These are phyloP conservation scores for Neurospora sp. DNA, from an alignment of 495 filamentous ascomycete species.

Conservation along the genomic window DNA sequence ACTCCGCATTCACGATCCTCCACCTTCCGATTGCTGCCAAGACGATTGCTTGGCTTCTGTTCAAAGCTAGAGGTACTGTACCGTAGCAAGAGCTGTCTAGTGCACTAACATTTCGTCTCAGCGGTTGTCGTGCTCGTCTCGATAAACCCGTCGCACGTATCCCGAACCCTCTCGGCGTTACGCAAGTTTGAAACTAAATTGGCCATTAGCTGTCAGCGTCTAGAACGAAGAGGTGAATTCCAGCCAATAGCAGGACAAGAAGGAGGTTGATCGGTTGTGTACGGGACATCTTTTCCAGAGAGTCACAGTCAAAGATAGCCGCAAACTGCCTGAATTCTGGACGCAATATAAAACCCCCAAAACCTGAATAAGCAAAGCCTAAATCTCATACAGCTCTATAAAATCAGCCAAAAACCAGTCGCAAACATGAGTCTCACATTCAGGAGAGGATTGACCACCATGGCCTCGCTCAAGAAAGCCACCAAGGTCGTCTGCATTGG, in stretches of 20 bases:
- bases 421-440: slow-evolving; percentile 13
- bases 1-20: background rate
- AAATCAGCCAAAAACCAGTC: background rate
- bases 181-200: background rate
- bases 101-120: background rate
- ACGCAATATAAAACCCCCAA: background rate
- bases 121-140: background rate
- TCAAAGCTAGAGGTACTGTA: no score
- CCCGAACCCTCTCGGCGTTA: background rate
- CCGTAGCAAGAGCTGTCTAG: background rate
- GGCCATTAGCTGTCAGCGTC: background rate
- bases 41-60: background rate
- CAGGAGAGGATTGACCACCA: slow-evolving; percentile 38
- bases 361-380: background rate
- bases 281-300: background rate
- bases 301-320: background rate
- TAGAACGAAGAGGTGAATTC: background rate
- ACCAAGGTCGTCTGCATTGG: slow-evolving; percentile 95
- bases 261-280: background rate
- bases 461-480: slow-evolving; percentile 56
- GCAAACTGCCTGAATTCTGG: background rate
- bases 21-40: background rate
- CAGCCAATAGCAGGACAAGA: background rate
- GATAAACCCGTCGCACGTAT: background rate
- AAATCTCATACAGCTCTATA: background rate